Percentiles rank a stretch among this genome's conserved stretches.
Evolutionary conservation across 371 early-diverging fungal species (phyloP).

Genomic region (Lichtheimia corymbifera): DNA sequence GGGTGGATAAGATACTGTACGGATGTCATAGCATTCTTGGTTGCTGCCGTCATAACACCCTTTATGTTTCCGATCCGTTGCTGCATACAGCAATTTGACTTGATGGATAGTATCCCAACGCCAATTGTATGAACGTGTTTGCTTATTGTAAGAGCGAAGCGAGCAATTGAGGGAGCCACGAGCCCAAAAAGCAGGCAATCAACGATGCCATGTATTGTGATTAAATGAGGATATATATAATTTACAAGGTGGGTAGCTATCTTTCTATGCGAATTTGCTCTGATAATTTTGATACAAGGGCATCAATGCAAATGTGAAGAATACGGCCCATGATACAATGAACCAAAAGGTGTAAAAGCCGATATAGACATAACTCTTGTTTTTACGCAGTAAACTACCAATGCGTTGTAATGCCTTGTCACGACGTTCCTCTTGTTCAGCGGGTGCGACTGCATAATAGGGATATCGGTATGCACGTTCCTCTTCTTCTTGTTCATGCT

Average conservation of each 20-base stretch:
- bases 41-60: too few species aligned
- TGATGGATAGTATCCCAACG: too few species aligned
- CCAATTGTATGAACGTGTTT: too few species aligned
- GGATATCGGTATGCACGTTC: slow-evolving; percentile 17
- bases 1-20: too few species aligned
- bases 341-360: slow-evolving; percentile 37
- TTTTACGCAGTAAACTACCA: slow-evolving; percentile 27
- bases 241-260: background rate
- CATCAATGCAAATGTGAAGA: slow-evolving; percentile 49
- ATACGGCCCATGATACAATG: slow-evolving; percentile 39
- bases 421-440: slow-evolving; percentile 16
- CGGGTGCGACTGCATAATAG: slow-evolving; percentile 11
- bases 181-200: too few species aligned
- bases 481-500: slow-evolving; percentile 28
- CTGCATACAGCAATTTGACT: too few species aligned
- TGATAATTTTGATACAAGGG: slow-evolving; percentile 39
- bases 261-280: slow-evolving; percentile 4
- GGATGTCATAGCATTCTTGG: too few species aligned
- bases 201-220: too few species aligned
- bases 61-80: too few species aligned
- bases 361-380: slow-evolving; percentile 27
- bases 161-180: too few species aligned
- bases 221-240: background rate
- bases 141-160: too few species aligned
- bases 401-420: slow-evolving; percentile 22